Conservation (phyloP, 768 basidiomycete genomes). For the Kwoniella dejecticola region DNA sequence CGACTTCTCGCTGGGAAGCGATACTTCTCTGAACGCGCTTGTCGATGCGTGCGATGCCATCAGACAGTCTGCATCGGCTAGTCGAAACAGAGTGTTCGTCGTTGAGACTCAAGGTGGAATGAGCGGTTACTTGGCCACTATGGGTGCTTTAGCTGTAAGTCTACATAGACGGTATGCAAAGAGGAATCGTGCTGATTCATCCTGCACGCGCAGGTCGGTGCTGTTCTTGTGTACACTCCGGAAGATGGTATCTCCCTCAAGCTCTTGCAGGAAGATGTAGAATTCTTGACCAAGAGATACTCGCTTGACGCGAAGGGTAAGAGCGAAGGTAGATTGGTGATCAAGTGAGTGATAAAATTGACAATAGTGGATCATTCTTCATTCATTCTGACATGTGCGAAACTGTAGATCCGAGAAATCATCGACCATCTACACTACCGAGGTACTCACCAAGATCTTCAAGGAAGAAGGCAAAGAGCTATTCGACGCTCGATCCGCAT, state of each 20-base stretch:
- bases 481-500: constrained; percentile 94
- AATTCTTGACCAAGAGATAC: constrained; percentile 83
- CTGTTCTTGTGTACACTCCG: constrained; percentile 89
- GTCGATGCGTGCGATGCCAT: constrained; percentile 98
- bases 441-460: constrained; percentile 88
- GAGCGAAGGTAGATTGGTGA: constrained; percentile 88
- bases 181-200: not conserved
- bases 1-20: constrained; percentile 90
- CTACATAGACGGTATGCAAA: not conserved
- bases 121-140: constrained; percentile 91
- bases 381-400: not conserved
- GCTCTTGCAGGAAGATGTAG: constrained; percentile 76
- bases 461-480: constrained; percentile 88
- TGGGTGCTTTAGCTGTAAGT: constrained; percentile 92
- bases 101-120: constrained; percentile 97
- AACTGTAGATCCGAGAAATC: constrained; percentile 75
- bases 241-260: constrained; percentile 86
- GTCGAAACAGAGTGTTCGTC: constrained; percentile 92
- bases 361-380: too few relatives aligned
- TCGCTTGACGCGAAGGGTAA: constrained; percentile 81
- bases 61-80: constrained; percentile 96
- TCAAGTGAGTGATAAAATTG: constrained; percentile 70
- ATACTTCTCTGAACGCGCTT: constrained; percentile 95
- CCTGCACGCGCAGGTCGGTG: constrained; percentile 69
- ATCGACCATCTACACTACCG: constrained; percentile 85